These are phyloP conservation scores for Nepenthes mirabilis DNA, from an alignment of 148 eudicot species.

Conservation along the genomic window DNA sequence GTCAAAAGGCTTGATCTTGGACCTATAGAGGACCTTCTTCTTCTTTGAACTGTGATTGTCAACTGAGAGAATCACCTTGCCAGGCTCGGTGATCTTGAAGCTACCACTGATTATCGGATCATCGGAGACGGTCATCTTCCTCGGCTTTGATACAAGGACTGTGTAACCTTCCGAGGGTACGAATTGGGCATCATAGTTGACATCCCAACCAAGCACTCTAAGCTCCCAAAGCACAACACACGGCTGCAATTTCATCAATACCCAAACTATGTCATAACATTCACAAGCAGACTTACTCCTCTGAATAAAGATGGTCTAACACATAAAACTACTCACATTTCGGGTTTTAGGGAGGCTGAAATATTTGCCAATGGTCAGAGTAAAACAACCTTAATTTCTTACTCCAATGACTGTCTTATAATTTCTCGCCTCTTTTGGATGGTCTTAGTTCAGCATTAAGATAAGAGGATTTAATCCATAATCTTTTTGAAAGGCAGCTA, in stretches of 20 bases:
- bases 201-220: conserved; percentile 55
- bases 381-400: too few species aligned
- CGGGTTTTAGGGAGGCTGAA: too few species aligned
- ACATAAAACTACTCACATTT: too few species aligned
- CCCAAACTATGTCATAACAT: conserved; percentile 1
- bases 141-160: conserved; percentile 33
- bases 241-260: conserved; percentile 12
- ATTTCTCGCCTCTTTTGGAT: too few species aligned
- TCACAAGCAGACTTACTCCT: background rate
- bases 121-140: conserved; percentile 28
- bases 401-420: too few species aligned
- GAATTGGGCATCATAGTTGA: conserved; percentile 39
- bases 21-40: conserved; percentile 55
- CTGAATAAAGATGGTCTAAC: background rate
- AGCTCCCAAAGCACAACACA: conserved; percentile 38
- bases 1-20: conserved; percentile 32
- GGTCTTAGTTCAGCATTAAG: too few species aligned
- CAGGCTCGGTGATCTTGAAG: conserved; percentile 42
- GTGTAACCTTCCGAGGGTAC: conserved; percentile 38
- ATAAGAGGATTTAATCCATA: too few species aligned
- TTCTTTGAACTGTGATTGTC: conserved; percentile 49
- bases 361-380: too few species aligned
- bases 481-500: too few species aligned
- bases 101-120: conserved; percentile 28
- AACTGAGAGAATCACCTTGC: conserved; percentile 38